Base-by-base conservation (phyloP, 1,139 yeast species). In the Saccharomyces pastorianus region DNA sequence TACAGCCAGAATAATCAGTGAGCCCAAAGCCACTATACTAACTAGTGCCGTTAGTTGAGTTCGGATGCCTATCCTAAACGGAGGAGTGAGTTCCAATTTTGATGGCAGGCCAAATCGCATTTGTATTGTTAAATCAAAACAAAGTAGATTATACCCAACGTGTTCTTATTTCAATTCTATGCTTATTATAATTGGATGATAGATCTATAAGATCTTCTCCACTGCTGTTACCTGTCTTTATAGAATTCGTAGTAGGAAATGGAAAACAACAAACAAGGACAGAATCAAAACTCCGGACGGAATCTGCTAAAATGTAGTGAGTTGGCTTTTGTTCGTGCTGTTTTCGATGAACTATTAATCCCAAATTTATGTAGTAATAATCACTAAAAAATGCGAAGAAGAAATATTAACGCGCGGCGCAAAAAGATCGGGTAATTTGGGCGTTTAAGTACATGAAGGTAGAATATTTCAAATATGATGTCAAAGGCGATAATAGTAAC, bases 1-100 rank as follows among this genome's bases (percentile, higher is more conserved):
- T 28, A 88, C 74, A 11, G 96, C 93, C 51, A 91, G 72, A 5
- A 88, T 81, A 32, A 87, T 74, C 52, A 91, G 76, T 2, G 97
- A 89, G 52, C 88, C 74, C 46, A 88, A 76, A 26, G 95, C 86
- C 34, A 90, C 88, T 58, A 85, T 74, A 58, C 88, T 77, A 61
- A 89, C 96, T 52, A 90, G 74, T 11, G 83, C 79, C 57, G 89
- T 85, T 56, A 91, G 82, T 73, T 91, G 97, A 68, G 76, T 72
- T 64, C 83, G 68, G 47, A 79, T 71, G 23, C 75, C 71, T 4
- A 73, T 75, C 49, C 76, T 60, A 42, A 65, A 66, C 8, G 72
- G 72, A 23, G 68, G 65, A 41, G 57, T 61, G 25, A 61, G 13
- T 13, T 29, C 32, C 32, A 13, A 29, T 29, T 29, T 29, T 11